Percentiles rank a stretch among this genome's conserved stretches.
These are phyloP conservation scores for Candida morakotiae DNA, from an alignment of 805 yeast species.

Conservation along the genomic window DNA sequence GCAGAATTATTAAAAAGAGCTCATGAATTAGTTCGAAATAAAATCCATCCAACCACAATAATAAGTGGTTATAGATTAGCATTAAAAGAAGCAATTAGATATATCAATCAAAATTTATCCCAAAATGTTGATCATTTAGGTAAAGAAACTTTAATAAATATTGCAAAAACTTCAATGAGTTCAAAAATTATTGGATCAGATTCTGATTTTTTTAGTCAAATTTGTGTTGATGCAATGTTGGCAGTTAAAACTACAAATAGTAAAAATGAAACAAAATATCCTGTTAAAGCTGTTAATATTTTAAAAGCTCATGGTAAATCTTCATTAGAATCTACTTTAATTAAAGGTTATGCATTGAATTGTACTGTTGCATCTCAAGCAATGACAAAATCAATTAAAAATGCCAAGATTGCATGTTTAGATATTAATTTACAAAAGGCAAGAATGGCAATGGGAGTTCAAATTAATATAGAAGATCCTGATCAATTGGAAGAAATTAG, in stretches of 20 bases:
- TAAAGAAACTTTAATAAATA: slow-evolving; percentile 79
- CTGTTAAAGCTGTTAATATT: slow-evolving; percentile 94
- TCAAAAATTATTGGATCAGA: slow-evolving; percentile 94
- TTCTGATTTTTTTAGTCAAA: slow-evolving; percentile 78
- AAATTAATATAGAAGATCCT: slow-evolving; percentile 94
- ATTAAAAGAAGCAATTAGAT: slow-evolving; percentile 82
- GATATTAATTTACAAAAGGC: slow-evolving; percentile 94
- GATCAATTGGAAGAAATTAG: slow-evolving; percentile 93
- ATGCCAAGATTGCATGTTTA: slow-evolving; percentile 81
- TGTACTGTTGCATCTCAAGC: slow-evolving; percentile 98
- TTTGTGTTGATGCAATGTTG: slow-evolving; percentile 93
- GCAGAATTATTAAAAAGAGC: slow-evolving; percentile 90
- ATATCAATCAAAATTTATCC: slow-evolving; percentile 80
- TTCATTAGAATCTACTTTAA: slow-evolving; percentile 76
- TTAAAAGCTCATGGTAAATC: slow-evolving; percentile 97
- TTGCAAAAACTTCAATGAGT: slow-evolving; percentile 97
- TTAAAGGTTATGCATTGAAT: slow-evolving; percentile 92
- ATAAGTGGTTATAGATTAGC: slow-evolving; percentile 96
- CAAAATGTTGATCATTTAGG: slow-evolving; percentile 76
- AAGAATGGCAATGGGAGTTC: slow-evolving; percentile 97
- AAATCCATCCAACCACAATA: slow-evolving; percentile 96
- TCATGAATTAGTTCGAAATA: slow-evolving; percentile 86
- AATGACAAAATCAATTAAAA: slow-evolving; percentile 68
- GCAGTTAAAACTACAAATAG: slow-evolving; percentile 89
- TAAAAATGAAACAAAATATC: slow-evolving; percentile 87